These are phyloP conservation scores for Botrytis tulipae DNA, from an alignment of 2,329 filamentous ascomycete species.

Conservation along the genomic window DNA sequence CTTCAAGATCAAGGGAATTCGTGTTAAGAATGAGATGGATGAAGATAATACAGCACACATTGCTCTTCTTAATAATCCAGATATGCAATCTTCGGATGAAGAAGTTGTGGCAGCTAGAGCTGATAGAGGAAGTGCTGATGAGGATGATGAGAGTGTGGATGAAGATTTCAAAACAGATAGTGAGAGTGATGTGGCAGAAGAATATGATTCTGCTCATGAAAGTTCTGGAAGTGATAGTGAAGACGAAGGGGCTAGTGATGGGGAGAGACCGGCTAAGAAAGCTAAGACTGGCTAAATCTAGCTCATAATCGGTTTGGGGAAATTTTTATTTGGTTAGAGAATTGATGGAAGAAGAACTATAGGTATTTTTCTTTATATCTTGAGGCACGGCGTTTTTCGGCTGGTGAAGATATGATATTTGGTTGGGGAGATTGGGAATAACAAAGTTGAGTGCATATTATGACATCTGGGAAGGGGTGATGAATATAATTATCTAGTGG, in stretches of 20 bases:
- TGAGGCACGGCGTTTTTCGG: conserved; percentile 8
- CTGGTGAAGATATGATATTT: conserved; percentile 1
- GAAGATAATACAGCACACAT: conserved; percentile 75
- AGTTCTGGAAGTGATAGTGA: conserved; percentile 72
- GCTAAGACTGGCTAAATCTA: conserved; percentile 31
- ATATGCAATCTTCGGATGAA: conserved; percentile 71
- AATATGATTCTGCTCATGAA: conserved; percentile 89
- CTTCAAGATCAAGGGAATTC: conserved; percentile 92
- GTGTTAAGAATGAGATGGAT: conserved; percentile 98
- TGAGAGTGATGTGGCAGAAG: conserved; percentile 93
- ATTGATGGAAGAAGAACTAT: neutral
- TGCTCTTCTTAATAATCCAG: conserved; percentile 79
- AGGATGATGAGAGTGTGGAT: conserved; percentile 92
- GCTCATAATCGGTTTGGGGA: neutral
- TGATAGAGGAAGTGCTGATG: conserved; percentile 87
- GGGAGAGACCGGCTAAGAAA: conserved; percentile 53
- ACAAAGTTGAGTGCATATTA: neutral
- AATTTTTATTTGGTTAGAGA: neutral
- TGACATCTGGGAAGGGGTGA: neutral
- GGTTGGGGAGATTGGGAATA: neutral
- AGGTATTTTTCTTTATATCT: neutral
- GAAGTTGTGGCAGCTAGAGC: conserved; percentile 68
- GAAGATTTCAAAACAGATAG: conserved; percentile 93
- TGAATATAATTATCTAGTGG: neutral
- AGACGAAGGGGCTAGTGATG: conserved; percentile 51